Percentiles rank a stretch among this genome's conserved stretches.
Conservation (phyloP, 2,329 filamentous ascomycete genomes). For the Monosporascus ibericus region DNA sequence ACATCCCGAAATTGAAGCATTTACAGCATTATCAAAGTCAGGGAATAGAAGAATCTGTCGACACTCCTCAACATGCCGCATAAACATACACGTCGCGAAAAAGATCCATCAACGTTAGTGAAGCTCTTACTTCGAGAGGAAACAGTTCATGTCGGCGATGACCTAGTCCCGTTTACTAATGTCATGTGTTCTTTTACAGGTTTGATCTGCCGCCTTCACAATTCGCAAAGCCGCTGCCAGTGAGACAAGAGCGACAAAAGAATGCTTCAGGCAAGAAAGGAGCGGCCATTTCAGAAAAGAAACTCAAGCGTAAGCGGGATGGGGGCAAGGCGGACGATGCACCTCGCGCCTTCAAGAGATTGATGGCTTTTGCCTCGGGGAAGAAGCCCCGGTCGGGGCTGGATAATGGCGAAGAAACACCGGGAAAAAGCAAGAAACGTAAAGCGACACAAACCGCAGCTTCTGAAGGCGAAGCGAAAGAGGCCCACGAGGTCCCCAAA, state of each 20-base stretch:
- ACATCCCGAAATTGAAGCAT: no score
- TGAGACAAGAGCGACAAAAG: slow-evolving; percentile 29
- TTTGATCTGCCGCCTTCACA: slow-evolving; percentile 45
- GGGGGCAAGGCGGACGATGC: slow-evolving; percentile 62
- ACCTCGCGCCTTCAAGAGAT: slow-evolving; percentile 76
- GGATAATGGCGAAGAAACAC: slow-evolving; percentile 58
- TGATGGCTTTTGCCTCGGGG: slow-evolving; percentile 70
- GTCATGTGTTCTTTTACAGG: slow-evolving; percentile 21
- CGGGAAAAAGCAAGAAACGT: slow-evolving; percentile 24
- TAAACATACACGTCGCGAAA: slow-evolving; percentile 69
- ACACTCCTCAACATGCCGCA: slow-evolving; percentile 60
- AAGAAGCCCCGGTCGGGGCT: slow-evolving; percentile 58
- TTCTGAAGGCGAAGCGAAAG: slow-evolving; percentile 10
- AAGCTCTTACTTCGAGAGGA: not conserved
- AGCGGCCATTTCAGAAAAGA: slow-evolving; percentile 31
- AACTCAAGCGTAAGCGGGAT: slow-evolving; percentile 42
- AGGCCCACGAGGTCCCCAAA: slow-evolving; percentile 43
- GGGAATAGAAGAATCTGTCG: no score
- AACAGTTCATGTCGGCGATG: no score
- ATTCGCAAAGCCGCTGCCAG: slow-evolving; percentile 45
- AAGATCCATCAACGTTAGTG: slow-evolving; percentile 48
- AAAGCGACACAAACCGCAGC: slow-evolving; percentile 13
- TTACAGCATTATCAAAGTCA: no score
- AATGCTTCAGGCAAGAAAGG: slow-evolving; percentile 25
- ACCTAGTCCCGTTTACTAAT: slow-evolving; percentile 4